Conservation (phyloP, 2,329 filamentous ascomycete species). For the Neofusicoccum ribis region DNA sequence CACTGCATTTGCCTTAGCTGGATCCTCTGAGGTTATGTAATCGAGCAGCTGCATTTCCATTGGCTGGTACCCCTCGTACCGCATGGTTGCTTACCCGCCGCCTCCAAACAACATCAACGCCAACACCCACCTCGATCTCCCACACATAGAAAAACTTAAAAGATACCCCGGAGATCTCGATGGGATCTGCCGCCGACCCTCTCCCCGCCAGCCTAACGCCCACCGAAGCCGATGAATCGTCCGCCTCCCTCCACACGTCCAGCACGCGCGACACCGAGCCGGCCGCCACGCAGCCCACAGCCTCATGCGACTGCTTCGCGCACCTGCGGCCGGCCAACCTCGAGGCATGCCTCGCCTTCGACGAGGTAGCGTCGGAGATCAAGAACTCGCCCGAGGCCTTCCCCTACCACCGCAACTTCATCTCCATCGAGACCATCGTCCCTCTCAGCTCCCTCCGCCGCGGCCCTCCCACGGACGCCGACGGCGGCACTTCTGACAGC, state of each 20-base stretch:
- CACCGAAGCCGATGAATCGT: not conserved
- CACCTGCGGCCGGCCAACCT: slow-evolving; percentile 5
- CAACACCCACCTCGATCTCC: not conserved
- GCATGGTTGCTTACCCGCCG: not conserved
- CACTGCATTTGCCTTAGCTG: no score
- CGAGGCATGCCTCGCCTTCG: slow-evolving; percentile 4
- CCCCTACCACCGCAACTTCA: slow-evolving; percentile 2
- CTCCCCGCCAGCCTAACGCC: not conserved
- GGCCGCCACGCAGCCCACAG: not conserved
- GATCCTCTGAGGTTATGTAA: not conserved
- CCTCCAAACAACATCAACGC: not conserved
- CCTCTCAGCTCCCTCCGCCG: not conserved
- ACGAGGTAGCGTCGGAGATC: slow-evolving; percentile 3
- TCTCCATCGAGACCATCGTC: slow-evolving; percentile 1
- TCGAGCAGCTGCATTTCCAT: not conserved
- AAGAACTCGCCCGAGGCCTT: not conserved
- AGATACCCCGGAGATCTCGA: not conserved
- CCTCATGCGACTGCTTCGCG: slow-evolving; percentile 1
- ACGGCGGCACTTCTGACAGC: not conserved
- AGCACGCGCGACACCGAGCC: not conserved
- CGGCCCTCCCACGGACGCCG: not conserved
- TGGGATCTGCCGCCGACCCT: not conserved
- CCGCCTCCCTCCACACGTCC: not conserved
- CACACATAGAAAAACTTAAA: not conserved
- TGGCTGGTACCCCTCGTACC: not conserved